These are phyloP conservation scores for Calycina herbarum DNA, from an alignment of 2,329 filamentous ascomycete species.

Conservation along the genomic window DNA sequence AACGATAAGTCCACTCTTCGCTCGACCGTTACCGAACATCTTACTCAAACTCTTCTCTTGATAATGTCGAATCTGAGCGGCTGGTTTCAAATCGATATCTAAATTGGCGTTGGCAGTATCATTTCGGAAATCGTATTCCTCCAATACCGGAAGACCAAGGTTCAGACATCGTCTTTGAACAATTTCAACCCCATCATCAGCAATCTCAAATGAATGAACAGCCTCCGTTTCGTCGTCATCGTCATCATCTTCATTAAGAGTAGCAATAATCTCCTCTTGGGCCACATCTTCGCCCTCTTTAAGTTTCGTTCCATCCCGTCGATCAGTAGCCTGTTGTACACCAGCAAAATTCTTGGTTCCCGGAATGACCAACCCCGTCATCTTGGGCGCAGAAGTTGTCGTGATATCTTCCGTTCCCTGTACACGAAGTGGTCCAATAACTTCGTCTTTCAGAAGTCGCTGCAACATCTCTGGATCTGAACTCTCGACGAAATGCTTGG, in stretches of 20 bases:
- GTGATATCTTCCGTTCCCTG: conserved; percentile 71
- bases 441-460: conserved; percentile 77
- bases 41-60: conserved; percentile 98
- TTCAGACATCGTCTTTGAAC: conserved; percentile 89
- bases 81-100: conserved; percentile 88
- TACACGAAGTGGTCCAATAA: conserved; percentile 77
- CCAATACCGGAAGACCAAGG: conserved; percentile 82
- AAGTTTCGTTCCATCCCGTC: conserved; percentile 39
- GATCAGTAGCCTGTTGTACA: conserved; percentile 67
- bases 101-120: conserved; percentile 87
- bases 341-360: conserved; percentile 93
- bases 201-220: conserved; percentile 91
- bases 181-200: conserved; percentile 75
- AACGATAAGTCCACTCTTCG: conserved; percentile 96
- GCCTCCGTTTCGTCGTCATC: conserved; percentile 81
- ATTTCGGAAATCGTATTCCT: conserved; percentile 96
- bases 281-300: conserved; percentile 52
- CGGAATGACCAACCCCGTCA: conserved; percentile 85
- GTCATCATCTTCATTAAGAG: conserved; percentile 76
- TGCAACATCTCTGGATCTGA: conserved; percentile 85
- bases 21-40: conserved; percentile 98
- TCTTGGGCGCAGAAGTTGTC: conserved; percentile 79
- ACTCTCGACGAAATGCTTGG: conserved; percentile 91
- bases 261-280: conserved; percentile 69
- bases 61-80: conserved; percentile 87